phyloP scores from a whole-genome alignment of 805 yeast genomes.

The Ascoidea rubescens region DNA sequence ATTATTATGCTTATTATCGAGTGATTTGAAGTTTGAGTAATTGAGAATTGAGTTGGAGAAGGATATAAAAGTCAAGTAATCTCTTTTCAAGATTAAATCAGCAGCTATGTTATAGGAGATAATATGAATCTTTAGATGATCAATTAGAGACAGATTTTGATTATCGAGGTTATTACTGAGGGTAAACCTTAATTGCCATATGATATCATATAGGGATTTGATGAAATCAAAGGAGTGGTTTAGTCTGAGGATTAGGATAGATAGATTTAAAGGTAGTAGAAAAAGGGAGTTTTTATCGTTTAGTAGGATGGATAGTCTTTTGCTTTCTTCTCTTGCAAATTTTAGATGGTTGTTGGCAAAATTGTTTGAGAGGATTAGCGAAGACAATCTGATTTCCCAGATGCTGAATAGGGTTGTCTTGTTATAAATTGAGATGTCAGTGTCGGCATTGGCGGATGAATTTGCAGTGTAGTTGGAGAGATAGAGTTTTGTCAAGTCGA shows the following conservation, averaged over 20 bases:
- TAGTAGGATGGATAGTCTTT: constrained; percentile 10
- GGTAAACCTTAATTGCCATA: constrained; percentile 6
- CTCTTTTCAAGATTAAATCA: constrained; percentile 16
- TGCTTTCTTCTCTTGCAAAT: constrained; percentile 14
- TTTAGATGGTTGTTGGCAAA: constrained; percentile 2
- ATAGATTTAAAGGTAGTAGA: constrained; percentile 12
- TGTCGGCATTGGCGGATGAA: too few species aligned
- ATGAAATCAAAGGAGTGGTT: constrained; percentile 12
- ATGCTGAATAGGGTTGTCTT: background rate
- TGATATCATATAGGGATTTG: constrained; percentile 9
- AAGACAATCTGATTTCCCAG: constrained; percentile 15
- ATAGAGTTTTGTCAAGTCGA: too few species aligned
- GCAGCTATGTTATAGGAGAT: constrained; percentile 14
- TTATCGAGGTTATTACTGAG: background rate
- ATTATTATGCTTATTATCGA: background rate
- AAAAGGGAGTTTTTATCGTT: constrained; percentile 9
- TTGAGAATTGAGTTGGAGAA: constrained; percentile 12
- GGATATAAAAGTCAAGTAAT: constrained; percentile 15
- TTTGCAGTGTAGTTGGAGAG: too few species aligned
- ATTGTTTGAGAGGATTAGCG: constrained; percentile 13
- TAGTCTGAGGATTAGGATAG: constrained; percentile 13
- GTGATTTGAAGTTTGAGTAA: background rate
- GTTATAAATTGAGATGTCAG: too few species aligned
- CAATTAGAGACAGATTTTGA: background rate
- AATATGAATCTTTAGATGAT: constrained; percentile 3